Evolutionary conservation across 179 eudicot genomes (phyloP).

Genomic region (Corrigiola litoralis): DNA sequence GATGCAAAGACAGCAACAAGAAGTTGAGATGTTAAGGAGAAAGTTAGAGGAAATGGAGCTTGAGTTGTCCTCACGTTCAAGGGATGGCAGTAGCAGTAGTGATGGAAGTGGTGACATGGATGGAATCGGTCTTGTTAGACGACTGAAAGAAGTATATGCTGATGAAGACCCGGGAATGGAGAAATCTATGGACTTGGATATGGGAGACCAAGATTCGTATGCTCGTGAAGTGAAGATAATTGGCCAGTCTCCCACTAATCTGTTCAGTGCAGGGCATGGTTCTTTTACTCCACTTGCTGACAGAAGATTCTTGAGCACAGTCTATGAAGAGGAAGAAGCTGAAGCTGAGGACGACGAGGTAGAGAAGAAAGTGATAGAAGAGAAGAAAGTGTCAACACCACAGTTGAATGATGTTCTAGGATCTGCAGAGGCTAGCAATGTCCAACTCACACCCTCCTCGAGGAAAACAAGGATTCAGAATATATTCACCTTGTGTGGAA

Average conservation of each 20-base stretch:
- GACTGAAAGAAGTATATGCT: conserved; percentile 50
- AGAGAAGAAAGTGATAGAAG: conserved; percentile 84
- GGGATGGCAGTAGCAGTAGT: conserved; percentile 47
- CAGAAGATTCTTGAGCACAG: conserved; percentile 66
- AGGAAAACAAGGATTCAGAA: conserved; percentile 60
- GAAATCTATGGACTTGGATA: conserved; percentile 88
- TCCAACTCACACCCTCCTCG: conserved; percentile 36
- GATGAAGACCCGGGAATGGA: conserved; percentile 79
- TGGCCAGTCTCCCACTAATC: conserved; percentile 24
- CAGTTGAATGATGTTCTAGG: not conserved
- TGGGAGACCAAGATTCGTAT: conserved; percentile 42
- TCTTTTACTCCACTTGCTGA: conserved; percentile 26
- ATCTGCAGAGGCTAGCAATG: not conserved
- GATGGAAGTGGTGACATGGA: conserved; percentile 42
- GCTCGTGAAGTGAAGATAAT: conserved; percentile 36
- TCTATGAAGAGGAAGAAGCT: conserved; percentile 77
- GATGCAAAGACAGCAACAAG: conserved; percentile 60
- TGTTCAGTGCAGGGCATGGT: conserved; percentile 6
- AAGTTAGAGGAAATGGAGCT: conserved; percentile 73
- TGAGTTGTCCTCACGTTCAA: conserved; percentile 51
- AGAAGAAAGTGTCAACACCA: conserved; percentile 43
- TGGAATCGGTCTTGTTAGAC: conserved; percentile 49
- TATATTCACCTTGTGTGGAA: conserved; percentile 89
- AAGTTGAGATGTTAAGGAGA: conserved; percentile 62
- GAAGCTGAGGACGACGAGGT: conserved; percentile 66